phyloP scores from a whole-genome alignment of 495 filamentous ascomycete species.

The Cairneyella variabilis region DNA sequence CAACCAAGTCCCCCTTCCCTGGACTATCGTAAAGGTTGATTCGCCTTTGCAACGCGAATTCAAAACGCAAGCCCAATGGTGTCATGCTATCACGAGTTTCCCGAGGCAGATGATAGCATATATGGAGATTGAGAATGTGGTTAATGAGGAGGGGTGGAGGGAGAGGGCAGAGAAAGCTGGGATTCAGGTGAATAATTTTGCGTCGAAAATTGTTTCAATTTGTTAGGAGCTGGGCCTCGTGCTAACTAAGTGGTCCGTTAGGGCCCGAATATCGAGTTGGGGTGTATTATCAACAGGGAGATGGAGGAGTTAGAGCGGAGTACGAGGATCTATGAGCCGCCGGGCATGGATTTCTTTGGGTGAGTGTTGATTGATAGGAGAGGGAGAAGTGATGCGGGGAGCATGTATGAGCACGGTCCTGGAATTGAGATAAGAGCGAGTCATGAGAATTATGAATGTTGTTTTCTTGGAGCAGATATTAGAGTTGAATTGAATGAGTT shows the following conservation, averaged over 20 bases:
- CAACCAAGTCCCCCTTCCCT: too few species aligned
- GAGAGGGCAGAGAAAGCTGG: neutral
- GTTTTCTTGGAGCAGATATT: too few species aligned
- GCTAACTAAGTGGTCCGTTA: neutral
- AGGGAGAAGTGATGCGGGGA: neutral
- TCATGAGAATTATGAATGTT: too few species aligned
- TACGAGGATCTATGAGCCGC: neutral
- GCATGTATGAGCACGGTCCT: neutral
- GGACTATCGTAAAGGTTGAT: neutral
- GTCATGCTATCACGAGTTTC: neutral
- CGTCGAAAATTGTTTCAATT: too few species aligned
- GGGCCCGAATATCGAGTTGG: neutral
- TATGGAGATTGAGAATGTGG: neutral
- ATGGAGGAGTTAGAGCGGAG: neutral
- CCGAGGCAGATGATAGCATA: neutral
- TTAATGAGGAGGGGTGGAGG: neutral
- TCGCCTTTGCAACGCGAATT: slow-evolving; percentile 10
- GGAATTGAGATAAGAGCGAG: too few species aligned
- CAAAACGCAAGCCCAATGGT: neutral
- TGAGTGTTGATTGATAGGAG: neutral
- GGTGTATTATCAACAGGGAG: neutral
- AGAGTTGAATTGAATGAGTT: too few species aligned
- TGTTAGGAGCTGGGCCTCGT: too few species aligned
- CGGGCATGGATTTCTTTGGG: neutral
- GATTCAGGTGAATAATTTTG: too few species aligned